Conservation (phyloP, 148 eudicot genomes). For the Polygonum maritimum region DNA sequence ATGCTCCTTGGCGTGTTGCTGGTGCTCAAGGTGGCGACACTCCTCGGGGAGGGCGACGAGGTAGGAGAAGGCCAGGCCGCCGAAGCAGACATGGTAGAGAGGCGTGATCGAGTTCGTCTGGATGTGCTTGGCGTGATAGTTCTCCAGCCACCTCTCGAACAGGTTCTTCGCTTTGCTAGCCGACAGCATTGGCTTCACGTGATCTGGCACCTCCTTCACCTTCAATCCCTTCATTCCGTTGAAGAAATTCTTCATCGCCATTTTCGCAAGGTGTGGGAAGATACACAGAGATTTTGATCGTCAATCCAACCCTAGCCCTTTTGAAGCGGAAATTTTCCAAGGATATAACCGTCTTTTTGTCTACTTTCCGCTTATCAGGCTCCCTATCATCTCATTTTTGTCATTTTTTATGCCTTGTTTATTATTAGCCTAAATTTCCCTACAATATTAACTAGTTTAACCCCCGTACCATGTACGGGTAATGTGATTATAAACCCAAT, state of each 20-base stretch:
- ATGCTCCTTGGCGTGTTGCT: conserved; percentile 52
- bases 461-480: too few relatives aligned
- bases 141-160: conserved; percentile 43
- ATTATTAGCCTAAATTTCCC: too few relatives aligned
- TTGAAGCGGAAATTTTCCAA: not conserved
- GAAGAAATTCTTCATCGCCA: conserved; percentile 28
- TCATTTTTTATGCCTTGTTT: too few relatives aligned
- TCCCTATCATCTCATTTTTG: too few relatives aligned
- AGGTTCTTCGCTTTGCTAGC: conserved; percentile 26
- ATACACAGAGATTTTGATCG: not conserved
- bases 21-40: conserved; percentile 81
- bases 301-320: not conserved
- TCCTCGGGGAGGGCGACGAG: conserved; percentile 96
- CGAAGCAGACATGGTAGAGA: conserved; percentile 68
- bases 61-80: conserved; percentile 82
- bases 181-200: conserved; percentile 46
- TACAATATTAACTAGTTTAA: too few relatives aligned
- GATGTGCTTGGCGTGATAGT: conserved; percentile 73
- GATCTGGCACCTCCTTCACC: conserved; percentile 57
- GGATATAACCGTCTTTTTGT: not conserved
- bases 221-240: conserved; percentile 55
- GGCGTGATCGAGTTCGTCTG: conserved; percentile 52
- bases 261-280: conserved; percentile 6
- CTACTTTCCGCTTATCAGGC: too few relatives aligned
- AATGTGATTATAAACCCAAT: too few relatives aligned